Percentiles rank a stretch among this genome's conserved stretches.
phyloP scores from a whole-genome alignment of 495 filamentous ascomycete genomes.

The Podospora australis region DNA sequence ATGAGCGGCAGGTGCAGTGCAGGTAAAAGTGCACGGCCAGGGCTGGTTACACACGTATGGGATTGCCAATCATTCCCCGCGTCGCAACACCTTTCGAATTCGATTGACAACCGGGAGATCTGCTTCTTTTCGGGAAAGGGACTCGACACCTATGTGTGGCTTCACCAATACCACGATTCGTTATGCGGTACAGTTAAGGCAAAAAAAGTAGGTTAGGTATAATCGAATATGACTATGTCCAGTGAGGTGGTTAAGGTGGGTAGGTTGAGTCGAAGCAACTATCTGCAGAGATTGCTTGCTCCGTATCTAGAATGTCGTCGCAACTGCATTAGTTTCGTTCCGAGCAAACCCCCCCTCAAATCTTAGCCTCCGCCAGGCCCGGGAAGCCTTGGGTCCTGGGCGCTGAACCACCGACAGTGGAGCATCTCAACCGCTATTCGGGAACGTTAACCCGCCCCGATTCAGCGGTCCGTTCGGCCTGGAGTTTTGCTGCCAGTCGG shows the following conservation, averaged over 20 bases:
- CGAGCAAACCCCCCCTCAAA: not conserved
- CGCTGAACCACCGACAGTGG: constrained; percentile 10
- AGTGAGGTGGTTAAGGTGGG: constrained; percentile 2
- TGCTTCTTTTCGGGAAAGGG: constrained; percentile 5
- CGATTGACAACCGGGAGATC: no score
- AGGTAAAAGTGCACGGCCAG: no score
- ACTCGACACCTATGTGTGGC: no score
- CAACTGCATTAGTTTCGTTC: constrained; percentile 13
- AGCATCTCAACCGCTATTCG: not conserved
- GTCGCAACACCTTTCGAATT: no score
- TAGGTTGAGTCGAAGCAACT: constrained; percentile 9
- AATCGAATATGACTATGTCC: no score
- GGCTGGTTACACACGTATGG: no score
- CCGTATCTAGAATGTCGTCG: constrained; percentile 10
- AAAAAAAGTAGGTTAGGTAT: no score
- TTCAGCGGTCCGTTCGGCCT: constrained; percentile 1
- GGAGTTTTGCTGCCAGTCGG: constrained; percentile 5
- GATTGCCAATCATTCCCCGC: no score
- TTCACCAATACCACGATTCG: no score
- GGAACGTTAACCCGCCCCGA: constrained; percentile 4
- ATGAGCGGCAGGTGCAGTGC: not conserved
- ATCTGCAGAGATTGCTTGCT: constrained; percentile 19
- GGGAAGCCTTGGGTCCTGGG: no score
- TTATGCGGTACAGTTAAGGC: no score
- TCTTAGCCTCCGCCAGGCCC: no score